Percentiles rank a stretch among this genome's conserved stretches.
Evolutionary conservation across 1,139 yeast genomes (phyloP).

Genomic region (Yamadazyma diddensiae): DNA sequence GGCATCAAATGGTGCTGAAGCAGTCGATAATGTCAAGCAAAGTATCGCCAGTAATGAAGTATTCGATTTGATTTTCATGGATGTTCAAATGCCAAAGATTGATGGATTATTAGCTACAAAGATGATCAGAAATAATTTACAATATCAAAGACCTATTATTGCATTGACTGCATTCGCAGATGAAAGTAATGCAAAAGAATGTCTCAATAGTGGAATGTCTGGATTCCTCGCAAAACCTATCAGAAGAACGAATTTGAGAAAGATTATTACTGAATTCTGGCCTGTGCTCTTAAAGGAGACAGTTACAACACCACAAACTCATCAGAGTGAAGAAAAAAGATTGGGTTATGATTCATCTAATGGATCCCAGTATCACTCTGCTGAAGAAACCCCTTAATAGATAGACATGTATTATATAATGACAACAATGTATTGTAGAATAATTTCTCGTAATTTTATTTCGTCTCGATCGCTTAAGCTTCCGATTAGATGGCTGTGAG

Average conservation of each 20-base stretch:
- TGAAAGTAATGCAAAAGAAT: conserved; percentile 74
- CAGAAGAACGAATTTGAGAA: conserved; percentile 61
- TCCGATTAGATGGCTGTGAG: no score
- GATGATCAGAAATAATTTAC: conserved; percentile 62
- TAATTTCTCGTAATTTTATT: no score
- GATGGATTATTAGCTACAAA: conserved; percentile 85
- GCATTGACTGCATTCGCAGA: conserved; percentile 96
- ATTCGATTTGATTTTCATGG: conserved; percentile 86
- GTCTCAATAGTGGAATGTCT: conserved; percentile 81
- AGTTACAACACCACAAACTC: conserved; percentile 30
- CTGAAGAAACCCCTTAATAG: not conserved
- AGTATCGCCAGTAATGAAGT: conserved; percentile 37
- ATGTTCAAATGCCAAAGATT: conserved; percentile 92
- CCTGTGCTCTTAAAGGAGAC: conserved; percentile 25
- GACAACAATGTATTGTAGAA: no score
- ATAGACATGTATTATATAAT: no score
- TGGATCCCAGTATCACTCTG: not conserved
- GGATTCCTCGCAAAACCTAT: conserved; percentile 89
- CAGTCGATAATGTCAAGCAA: conserved; percentile 60
- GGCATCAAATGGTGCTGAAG: conserved; percentile 91
- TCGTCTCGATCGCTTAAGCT: no score
- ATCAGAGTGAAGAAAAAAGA: conserved; percentile 17
- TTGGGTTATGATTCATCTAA: conserved; percentile 11
- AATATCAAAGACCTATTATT: conserved; percentile 73
- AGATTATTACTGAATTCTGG: conserved; percentile 46